phyloP scores from a whole-genome alignment of 2,329 filamentous ascomycete species.

The Trichoderma semiorbis region DNA sequence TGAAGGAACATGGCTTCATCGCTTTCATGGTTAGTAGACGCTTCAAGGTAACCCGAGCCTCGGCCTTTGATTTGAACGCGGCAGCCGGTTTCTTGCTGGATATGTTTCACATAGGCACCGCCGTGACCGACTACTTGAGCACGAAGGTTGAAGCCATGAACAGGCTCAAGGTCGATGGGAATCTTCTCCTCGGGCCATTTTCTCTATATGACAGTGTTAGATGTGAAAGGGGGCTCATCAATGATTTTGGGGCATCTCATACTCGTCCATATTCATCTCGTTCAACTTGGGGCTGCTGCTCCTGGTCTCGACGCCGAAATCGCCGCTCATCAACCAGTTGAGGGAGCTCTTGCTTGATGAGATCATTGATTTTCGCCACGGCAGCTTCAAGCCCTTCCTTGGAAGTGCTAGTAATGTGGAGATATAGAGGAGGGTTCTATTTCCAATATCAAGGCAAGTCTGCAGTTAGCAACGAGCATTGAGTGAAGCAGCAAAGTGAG shows the following conservation, averaged over 20 bases:
- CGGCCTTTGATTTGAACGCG: constrained; percentile 98
- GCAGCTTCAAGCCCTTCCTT: constrained; percentile 91
- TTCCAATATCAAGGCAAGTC: background rate
- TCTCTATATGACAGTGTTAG: constrained; percentile 52
- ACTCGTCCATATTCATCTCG: constrained; percentile 88
- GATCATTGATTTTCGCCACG: constrained; percentile 81
- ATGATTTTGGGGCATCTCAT: background rate
- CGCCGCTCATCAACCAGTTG: constrained; percentile 92
- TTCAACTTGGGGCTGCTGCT: constrained; percentile 67
- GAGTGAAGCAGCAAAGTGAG: constrained; percentile 21
- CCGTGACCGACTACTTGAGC: constrained; percentile 94
- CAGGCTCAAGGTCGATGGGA: constrained; percentile 81
- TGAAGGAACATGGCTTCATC: constrained; percentile 97
- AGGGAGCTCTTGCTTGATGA: constrained; percentile 94
- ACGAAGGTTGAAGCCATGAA: constrained; percentile 91
- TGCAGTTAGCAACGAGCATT: background rate
- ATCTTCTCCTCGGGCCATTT: constrained; percentile 99
- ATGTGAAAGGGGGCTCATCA: constrained; percentile 20
- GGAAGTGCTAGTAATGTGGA: constrained; percentile 89
- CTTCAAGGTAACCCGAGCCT: constrained; percentile 90
- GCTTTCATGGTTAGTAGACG: constrained; percentile 81
- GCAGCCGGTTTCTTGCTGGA: constrained; percentile 91
- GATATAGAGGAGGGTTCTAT: constrained; percentile 87
- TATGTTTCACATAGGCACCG: constrained; percentile 95
- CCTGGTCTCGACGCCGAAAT: constrained; percentile 77